Evolutionary conservation across 2,329 filamentous ascomycete genomes (phyloP), one percentile per base, ranked within the genome.

Genomic region (Fusarium cyanostomum): DNA sequence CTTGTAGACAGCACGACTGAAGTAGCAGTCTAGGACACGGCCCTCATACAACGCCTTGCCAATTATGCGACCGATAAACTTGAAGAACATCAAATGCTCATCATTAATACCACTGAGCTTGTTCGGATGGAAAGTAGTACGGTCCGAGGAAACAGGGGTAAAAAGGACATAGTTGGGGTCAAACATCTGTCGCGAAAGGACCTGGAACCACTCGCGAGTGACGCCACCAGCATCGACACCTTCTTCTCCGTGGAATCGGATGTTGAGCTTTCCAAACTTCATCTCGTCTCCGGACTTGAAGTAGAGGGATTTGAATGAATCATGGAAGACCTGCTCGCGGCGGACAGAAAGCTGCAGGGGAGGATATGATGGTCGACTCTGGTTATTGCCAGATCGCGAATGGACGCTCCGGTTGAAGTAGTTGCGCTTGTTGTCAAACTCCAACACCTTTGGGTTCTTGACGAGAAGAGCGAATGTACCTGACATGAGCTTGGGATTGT

Each of bases 401-500:
- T 99, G 95, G 10, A 99, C 89, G 72, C 92, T 94, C 60, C 95
- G 91, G 74, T 89, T 97, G 83, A 99, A 99, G 84, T 96, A 99
- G 79, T 96, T 98, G 71, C 95, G 93, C 82, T 99, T 99, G 81
- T 99, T 99, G 80, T 99, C 95, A 72, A 99, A 99, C 74, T 99
- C 95, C 11, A 99, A 83, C 4, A 99, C 96, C 83, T 98, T 99
- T 24, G 95, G 96, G 73, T 99, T 99, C 82, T 97, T 97, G 63
- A 98, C 95, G 43, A 99, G 81, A 13, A 99, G 84, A 10, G 94
- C 94, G 79, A 99, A 97, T 3, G 94, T 97, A 50, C 95, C 95
- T 57, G 94, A 97, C 96, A 99, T 99, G 64, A 99, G 87, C 77
- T 97, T 96, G 27, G 96, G 95, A 68, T 96, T 98, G 73, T 96